Conservation (phyloP, 2,329 filamentous ascomycete genomes). For the Camptophora hylomeconis region DNA sequence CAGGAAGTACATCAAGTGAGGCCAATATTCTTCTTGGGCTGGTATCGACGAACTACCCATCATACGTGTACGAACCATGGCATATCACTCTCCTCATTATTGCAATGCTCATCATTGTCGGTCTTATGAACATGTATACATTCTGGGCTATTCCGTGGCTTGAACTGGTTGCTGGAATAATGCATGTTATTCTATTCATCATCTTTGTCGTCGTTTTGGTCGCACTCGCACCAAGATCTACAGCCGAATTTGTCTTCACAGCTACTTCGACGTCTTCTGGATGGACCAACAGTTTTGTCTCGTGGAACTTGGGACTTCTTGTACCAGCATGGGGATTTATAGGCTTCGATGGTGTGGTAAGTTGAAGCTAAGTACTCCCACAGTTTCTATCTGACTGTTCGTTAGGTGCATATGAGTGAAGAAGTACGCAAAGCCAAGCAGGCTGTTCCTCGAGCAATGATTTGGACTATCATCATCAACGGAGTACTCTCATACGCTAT, state of each 20-base stretch:
- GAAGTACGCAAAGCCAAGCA: constrained; percentile 32
- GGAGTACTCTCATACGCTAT: constrained; percentile 29
- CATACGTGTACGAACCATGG: constrained; percentile 19
- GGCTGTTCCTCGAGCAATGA: constrained; percentile 33
- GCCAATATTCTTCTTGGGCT: constrained; percentile 16
- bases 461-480: constrained; percentile 33
- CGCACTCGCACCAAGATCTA: constrained; percentile 20
- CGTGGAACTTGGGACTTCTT: constrained; percentile 27
- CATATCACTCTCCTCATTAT: constrained; percentile 22
- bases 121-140: constrained; percentile 20
- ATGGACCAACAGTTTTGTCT: constrained; percentile 23
- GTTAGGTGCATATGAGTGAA: constrained; percentile 34
- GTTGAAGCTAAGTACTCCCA: neutral
- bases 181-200: constrained; percentile 22
- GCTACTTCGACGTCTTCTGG: constrained; percentile 19
- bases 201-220: constrained; percentile 25
- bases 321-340: constrained; percentile 23
- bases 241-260: constrained; percentile 21
- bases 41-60: constrained; percentile 19
- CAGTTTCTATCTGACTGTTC: neutral
- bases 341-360: constrained; percentile 9
- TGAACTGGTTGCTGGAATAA: constrained; percentile 19
- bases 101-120: constrained; percentile 18
- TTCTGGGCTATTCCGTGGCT: constrained; percentile 15
- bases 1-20: constrained; percentile 19